Conservation (phyloP, 306 rosid genomes). For the Begonia masoniana region DNA sequence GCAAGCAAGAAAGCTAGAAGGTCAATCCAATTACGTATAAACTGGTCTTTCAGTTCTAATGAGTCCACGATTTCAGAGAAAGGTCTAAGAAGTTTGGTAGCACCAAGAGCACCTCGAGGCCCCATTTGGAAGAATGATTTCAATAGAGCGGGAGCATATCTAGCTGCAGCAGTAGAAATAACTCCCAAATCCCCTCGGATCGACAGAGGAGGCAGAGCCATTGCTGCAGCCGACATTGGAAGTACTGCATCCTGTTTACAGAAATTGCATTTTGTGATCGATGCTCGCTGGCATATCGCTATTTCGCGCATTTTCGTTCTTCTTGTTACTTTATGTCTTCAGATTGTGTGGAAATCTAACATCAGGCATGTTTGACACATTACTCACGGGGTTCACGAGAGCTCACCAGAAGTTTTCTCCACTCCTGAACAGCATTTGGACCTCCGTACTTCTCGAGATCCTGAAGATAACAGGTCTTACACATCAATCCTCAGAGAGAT, state of each 20-base stretch:
- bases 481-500: not conserved
- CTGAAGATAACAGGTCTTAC: constrained; percentile 21
- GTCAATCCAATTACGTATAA: constrained; percentile 79
- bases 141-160: constrained; percentile 79
- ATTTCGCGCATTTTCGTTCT: too few species aligned
- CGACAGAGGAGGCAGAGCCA: constrained; percentile 90
- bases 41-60: constrained; percentile 62
- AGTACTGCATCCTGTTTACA: constrained; percentile 73
- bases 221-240: constrained; percentile 82
- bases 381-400: not conserved
- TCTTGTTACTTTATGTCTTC: too few species aligned
- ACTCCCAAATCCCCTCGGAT: constrained; percentile 82
- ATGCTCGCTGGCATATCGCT: too few species aligned
- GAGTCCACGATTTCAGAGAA: constrained; percentile 78
- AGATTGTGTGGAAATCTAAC: too few species aligned
- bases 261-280: constrained; percentile 3
- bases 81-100: constrained; percentile 73
- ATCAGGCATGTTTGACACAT: too few species aligned
- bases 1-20: constrained; percentile 88
- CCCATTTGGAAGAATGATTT: constrained; percentile 78
- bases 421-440: constrained; percentile 64
- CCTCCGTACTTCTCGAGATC: constrained; percentile 77
- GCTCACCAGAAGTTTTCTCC: constrained; percentile 78
- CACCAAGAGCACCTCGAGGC: constrained; percentile 71
- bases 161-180: constrained; percentile 76